Percentiles rank a stretch among this genome's conserved stretches.
Conservation (phyloP, 2,329 filamentous ascomycete species). For the Penicillium hordei region DNA sequence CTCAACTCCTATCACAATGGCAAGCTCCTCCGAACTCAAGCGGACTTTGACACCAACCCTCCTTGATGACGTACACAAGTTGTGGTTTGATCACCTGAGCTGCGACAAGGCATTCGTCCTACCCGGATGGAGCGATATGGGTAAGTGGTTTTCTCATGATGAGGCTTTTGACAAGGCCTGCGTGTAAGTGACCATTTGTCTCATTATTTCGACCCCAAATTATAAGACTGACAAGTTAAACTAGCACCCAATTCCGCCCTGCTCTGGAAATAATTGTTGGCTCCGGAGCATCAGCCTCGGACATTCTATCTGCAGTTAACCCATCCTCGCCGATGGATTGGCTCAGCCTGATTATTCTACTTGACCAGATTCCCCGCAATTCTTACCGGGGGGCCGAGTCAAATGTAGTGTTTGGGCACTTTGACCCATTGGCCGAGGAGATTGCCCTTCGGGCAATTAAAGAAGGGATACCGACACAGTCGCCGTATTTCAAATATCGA, state of each 20-base stretch:
- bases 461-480: slow-evolving; percentile 30
- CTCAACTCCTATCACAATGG: slow-evolving; percentile 11
- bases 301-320: slow-evolving; percentile 20
- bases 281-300: slow-evolving; percentile 13
- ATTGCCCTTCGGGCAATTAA: slow-evolving; percentile 43
- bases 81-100: slow-evolving; percentile 27
- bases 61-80: slow-evolving; percentile 20
- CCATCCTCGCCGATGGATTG: slow-evolving; percentile 17
- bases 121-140: slow-evolving; percentile 19
- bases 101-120: slow-evolving; percentile 19
- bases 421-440: slow-evolving; percentile 56
- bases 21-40: slow-evolving; percentile 8
- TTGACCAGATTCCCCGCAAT: slow-evolving; percentile 65
- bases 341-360: slow-evolving; percentile 56
- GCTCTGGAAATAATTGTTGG: slow-evolving; percentile 19
- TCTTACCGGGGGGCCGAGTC: slow-evolving; percentile 55
- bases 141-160: slow-evolving; percentile 23
- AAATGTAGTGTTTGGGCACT: slow-evolving; percentile 53
- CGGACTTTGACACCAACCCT: slow-evolving; percentile 20
- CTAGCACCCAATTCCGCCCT: slow-evolving; percentile 20
- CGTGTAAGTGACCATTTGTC: slow-evolving; percentile 12
- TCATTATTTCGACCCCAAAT: neutral
- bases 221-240: neutral
- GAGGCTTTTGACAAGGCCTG: slow-evolving; percentile 21
- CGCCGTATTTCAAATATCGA: slow-evolving; percentile 36